Evolutionary conservation across 352 stramenopile species (phyloP).

Genomic region (Phytophthora multivora): DNA sequence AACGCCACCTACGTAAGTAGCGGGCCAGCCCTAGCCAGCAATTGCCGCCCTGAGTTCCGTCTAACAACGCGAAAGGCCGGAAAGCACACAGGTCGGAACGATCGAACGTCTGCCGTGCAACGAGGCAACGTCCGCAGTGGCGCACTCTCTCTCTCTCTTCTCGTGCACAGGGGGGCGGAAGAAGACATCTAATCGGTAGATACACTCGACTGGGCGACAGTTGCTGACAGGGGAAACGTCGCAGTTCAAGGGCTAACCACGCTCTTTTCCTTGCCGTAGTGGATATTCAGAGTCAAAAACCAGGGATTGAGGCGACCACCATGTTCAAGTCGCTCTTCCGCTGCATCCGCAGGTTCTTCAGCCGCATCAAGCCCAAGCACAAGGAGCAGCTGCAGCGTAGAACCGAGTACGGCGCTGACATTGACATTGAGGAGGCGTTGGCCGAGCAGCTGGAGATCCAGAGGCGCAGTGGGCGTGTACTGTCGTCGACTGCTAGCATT

Average conservation of each 20-base stretch:
- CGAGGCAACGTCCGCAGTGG: constrained; percentile 12
- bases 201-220: constrained; percentile 16
- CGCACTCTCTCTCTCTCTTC: constrained; percentile 9
- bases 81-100: constrained; percentile 20
- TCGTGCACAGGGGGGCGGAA: constrained; percentile 19
- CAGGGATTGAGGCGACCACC: neutral
- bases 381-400: constrained; percentile 18
- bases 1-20: constrained; percentile 18
- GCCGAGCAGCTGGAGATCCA: constrained; percentile 41
- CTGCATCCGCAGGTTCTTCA: constrained; percentile 40
- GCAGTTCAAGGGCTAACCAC: constrained; percentile 10
- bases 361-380: constrained; percentile 34
- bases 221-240: constrained; percentile 5
- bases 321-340: constrained; percentile 48
- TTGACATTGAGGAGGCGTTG: constrained; percentile 48
- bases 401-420: constrained; percentile 33
- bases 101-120: constrained; percentile 16
- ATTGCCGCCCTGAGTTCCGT: constrained; percentile 22
- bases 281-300: constrained; percentile 17
- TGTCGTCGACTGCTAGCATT: constrained; percentile 47
- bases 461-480: constrained; percentile 32
- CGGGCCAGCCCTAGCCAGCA: constrained; percentile 18
- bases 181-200: constrained; percentile 35
- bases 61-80: constrained; percentile 32
- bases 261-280: constrained; percentile 6